Base-by-base conservation (phyloP, 345 rosid genomes). In the Hibiscus mutabilis region DNA sequence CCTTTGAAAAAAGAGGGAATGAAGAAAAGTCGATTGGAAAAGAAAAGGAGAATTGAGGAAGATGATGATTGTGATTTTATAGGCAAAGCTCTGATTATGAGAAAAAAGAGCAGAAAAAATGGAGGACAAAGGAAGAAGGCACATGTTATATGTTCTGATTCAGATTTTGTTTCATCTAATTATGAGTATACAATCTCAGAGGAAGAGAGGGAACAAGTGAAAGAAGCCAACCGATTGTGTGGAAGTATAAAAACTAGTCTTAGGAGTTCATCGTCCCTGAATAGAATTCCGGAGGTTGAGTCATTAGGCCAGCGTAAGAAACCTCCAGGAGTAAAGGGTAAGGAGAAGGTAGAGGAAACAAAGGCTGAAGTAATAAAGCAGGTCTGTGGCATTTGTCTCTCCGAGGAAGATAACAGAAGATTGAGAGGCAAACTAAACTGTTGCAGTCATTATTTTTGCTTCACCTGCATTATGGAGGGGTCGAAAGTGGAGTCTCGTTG, bases 401-500 rank as follows among this genome's bases (percentile, higher is more conserved):
- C 98, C 4, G 91, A 84, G 76, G 99, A 92, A 81, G 97, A 92
- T 70, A 91, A 84, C 79, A 84, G 95, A 69, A 88, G 92, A 79
- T 83, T 88, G 66, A 89, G 87, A 75, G 99, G 98, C 69, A 87
- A 83, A 10, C 78, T 96, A 52, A 76, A 92, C 81, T 92, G 94
- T 75, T 92, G 99, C 83, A 75, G 85, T 75, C 99, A 96, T 80
- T 89, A 92, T 79, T 96, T 96, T 80, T 96, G 99, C 76, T 96
- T 92, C 81, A 80, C 91, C 37, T 96, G 99, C 86, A 92, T 96
- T 73, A 87, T 87, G 91, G 97, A 89, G 75, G 92, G 99, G 99
- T 90, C 99, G 0, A 92, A 89, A 78, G 97, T 96, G 66, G 99
- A 96, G 80, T 89, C 99, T 55, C 97, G 98, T 66, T 96, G 99